A percentile compares a stretch with the other conserved stretches of the same genome.
phyloP scores from a whole-genome alignment of 805 yeast genomes.

The Kluyveromyces nonfermentans region DNA sequence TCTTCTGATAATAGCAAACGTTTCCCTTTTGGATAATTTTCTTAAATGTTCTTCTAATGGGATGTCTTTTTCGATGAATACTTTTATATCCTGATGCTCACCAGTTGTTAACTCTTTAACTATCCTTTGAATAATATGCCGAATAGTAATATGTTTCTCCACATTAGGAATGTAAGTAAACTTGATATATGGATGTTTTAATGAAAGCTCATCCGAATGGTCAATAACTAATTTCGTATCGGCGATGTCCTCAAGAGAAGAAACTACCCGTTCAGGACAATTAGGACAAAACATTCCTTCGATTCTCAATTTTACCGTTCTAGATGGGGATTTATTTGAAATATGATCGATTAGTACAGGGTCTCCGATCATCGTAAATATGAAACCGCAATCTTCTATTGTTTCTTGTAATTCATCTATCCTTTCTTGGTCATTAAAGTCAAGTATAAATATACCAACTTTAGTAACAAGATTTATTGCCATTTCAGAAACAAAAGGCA shows the following conservation, averaged over 20 bases:
- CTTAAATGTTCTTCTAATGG: constrained; percentile 57
- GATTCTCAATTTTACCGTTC: constrained; percentile 43
- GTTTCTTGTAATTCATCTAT: constrained; percentile 37
- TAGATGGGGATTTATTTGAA: constrained; percentile 38
- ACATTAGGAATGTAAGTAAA: constrained; percentile 54
- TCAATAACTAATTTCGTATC: constrained; percentile 42
- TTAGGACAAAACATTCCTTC: constrained; percentile 46
- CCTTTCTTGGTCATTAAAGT: constrained; percentile 30
- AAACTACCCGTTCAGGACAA: constrained; percentile 52
- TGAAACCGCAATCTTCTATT: constrained; percentile 62
- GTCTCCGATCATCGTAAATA: constrained; percentile 38
- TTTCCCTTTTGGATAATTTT: constrained; percentile 40
- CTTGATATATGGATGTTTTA: constrained; percentile 47
- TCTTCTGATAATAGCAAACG: constrained; percentile 36
- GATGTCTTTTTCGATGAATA: constrained; percentile 43
- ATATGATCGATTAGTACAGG: constrained; percentile 37
- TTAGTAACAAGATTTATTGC: constrained; percentile 52
- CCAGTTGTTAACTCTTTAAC: constrained; percentile 32
- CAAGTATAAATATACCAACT: constrained; percentile 52
- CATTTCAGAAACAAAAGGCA: constrained; percentile 45
- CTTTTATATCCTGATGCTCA: constrained; percentile 33
- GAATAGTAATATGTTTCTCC: constrained; percentile 35
- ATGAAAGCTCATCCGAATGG: constrained; percentile 39
- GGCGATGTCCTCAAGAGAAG: constrained; percentile 43
- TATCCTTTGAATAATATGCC: constrained; percentile 44